phyloP scores from a whole-genome alignment of 176 grass and related monocot genomes.

The Aechmea fasciata region DNA sequence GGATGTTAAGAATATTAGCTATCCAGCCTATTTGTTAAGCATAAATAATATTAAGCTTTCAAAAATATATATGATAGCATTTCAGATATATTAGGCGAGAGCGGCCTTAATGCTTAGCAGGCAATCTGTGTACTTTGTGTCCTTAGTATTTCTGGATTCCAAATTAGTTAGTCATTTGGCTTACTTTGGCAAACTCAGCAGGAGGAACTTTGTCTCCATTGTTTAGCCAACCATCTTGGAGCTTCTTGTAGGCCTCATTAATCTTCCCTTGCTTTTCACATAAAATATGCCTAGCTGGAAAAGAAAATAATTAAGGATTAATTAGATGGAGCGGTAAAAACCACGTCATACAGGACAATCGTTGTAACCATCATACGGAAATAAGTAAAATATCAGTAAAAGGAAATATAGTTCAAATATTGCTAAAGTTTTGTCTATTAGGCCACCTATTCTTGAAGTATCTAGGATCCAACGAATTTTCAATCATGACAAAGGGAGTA shows the following conservation, averaged over 20 bases:
- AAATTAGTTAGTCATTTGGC: background rate
- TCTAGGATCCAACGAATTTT: no score
- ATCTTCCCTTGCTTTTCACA: conserved; percentile 98
- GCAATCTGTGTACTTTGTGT: no score
- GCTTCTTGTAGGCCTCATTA: conserved; percentile 95
- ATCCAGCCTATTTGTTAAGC: no score
- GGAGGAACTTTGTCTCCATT: conserved; percentile 92
- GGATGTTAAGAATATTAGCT: no score
- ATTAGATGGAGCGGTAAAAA: background rate
- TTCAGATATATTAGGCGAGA: no score
- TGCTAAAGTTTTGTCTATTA: no score
- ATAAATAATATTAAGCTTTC: no score
- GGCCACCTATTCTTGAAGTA: no score
- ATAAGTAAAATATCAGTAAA: background rate
- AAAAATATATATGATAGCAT: no score
- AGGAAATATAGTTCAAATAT: no score
- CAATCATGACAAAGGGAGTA: no score
- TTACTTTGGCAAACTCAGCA: conserved; percentile 92
- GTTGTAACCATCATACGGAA: background rate
- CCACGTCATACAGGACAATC: background rate
- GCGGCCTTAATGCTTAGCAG: no score
- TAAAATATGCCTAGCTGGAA: conserved; percentile 70
- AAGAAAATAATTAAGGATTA: conserved; percentile 1
- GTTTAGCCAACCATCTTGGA: conserved; percentile 84
- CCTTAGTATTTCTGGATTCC: background rate